Percentiles rank a stretch among this genome's conserved stretches.
Evolutionary conservation across 805 yeast species (phyloP).

Genomic region (Millerago galiae): DNA sequence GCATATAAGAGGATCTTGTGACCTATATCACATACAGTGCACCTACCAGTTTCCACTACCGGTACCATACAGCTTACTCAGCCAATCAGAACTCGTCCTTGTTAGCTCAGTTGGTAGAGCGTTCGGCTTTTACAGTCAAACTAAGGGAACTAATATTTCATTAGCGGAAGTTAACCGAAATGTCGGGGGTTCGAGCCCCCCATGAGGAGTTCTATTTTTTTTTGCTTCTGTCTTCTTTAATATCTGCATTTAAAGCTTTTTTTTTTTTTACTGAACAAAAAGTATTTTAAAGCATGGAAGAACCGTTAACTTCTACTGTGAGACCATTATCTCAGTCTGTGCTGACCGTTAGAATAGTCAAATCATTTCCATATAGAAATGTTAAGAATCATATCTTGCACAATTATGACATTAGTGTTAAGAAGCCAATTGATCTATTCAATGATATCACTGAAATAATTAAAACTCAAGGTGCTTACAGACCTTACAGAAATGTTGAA

Average conservation of each 20-base stretch:
- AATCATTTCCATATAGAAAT: conserved; percentile 88
- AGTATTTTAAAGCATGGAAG: conserved; percentile 42
- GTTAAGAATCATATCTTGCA: conserved; percentile 69
- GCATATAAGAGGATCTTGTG: too few relatives aligned
- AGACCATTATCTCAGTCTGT: conserved; percentile 60
- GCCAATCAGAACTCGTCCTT: conserved; percentile 33
- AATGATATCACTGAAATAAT: conserved; percentile 42
- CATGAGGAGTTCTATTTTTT: not conserved
- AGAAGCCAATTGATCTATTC: conserved; percentile 60
- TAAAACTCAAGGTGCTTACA: conserved; percentile 54
- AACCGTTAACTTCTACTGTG: conserved; percentile 74
- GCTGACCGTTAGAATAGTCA: conserved; percentile 78
- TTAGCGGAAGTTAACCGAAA: conserved; percentile 1
- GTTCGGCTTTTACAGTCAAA: conserved; percentile 1
- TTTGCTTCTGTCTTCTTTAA: not conserved
- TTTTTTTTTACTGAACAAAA: conserved; percentile 15
- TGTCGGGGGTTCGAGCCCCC: conserved; percentile 1
- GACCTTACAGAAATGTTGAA: conserved; percentile 76
- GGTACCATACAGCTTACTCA: not conserved
- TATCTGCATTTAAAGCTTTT: too few relatives aligned
- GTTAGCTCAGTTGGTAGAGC: conserved; percentile 29
- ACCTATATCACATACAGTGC: too few relatives aligned
- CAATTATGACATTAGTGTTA: conserved; percentile 61
- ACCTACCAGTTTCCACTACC: not conserved
- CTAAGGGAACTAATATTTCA: not conserved